Evolutionary conservation across 163 green algal species (phyloP), one percentile per base, ranked within the genome.

Genomic region (Scenedesmus sp.): DNA sequence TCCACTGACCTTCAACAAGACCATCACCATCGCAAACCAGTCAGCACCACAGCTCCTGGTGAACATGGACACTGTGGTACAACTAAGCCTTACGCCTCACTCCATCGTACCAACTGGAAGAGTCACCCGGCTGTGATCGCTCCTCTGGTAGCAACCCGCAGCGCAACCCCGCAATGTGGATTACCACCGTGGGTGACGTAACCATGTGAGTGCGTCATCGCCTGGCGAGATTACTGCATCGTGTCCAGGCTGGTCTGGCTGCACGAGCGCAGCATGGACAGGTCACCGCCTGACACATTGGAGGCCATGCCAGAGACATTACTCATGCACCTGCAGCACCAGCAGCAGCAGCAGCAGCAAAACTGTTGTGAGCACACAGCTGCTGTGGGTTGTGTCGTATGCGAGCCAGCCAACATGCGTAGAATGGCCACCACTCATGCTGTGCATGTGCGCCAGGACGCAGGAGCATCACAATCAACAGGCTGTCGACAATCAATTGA

Each of bases 181-280:
- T 70, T 18, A 52, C 23, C 34, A 0, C 66, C n/a, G 70, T 16
- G 23, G 23, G 52, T 46, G 12, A 79, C 5, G 23, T 79, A 52
- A 79, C 1, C 70, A 15, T 13, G 23, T 0, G 23, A 79, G 70
- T 52, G 70, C 23, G 70, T 79, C 70, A 79, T 26, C 64, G 12
- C 10, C 70, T 79, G 70, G 70, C 5, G 70, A 3, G 70, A 52
- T 52, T 79, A 79, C 70, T 10, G 52, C 70, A 79, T 79, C 70
- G 70, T 79, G 70, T 79, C 70, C 70, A 79, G 70, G 70, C 70
- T 79, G 70, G 70, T 6, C 23, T 79, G 70, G 70, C 70, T 79
- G 70, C 70, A 52, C 0, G 23, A 52, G 23, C 70, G 70, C 23
- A 79, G 70, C 70, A 79, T 46, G 23, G 70, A 79, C 6, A 79